Evolutionary conservation across 257 asterid genomes (phyloP), one percentile per base, ranked within the genome.

Genomic region (Anisodus tanguticus): DNA sequence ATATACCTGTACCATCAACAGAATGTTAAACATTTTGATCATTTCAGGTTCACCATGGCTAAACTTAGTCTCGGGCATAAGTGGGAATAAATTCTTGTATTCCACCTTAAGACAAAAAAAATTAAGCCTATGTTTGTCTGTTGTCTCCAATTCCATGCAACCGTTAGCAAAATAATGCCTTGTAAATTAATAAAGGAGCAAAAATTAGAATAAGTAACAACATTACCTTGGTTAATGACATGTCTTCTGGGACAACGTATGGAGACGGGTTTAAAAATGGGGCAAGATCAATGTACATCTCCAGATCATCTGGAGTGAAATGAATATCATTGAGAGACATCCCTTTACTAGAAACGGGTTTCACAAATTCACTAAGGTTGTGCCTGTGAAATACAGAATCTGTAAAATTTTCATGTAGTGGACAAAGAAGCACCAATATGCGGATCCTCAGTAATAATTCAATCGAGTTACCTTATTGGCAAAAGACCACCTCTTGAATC

Each of bases 221-320:
- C 11, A 11, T 86, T 87, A 94, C 99, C 99, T 97, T 97, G 4
- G 98, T 93, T 88, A 97, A 89, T 22, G 99, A 97, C 98, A 95
- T 97, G 88, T 97, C 99, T 78, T 97, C 98, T 4, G 99, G 98
- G 72, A 97, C 98, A 49, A 95, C 89, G 37, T 97, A 97, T 2
- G 98, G 99, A 86, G 99, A 97, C 3, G 98, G 98, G 71, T 95
- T 97, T 47, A 95, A 85, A 87, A 93, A 97, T 0, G 96, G 97
- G 84, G 93, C 99, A 72, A 97, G 98, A 89, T 95, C 99, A 82
- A 97, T 93, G 89, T 90, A 97, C 99, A 97, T 97, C 88, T 95
- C 98, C 81, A 97, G 64, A 90, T 97, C 98, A 89, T 97, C 98
- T n/a, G 92, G 86, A 64, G 95, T 92, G 82, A 93, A 88, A 88